Conservation (phyloP, 768 basidiomycete genomes). For the Podaxis carcinomalis region DNA sequence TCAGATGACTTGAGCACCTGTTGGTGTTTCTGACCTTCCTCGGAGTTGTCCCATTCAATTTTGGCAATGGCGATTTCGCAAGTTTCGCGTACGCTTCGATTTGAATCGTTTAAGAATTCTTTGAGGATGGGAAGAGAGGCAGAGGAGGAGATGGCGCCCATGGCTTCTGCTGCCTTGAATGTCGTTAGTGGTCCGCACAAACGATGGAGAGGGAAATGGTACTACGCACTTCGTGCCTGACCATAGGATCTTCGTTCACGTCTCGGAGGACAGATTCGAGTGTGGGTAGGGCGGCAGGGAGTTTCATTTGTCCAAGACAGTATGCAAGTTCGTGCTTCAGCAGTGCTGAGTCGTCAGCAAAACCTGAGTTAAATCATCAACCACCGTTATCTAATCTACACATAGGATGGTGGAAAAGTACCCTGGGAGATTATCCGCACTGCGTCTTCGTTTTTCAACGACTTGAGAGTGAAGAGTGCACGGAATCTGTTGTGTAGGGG, state of each 20-base stretch:
- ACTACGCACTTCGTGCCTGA: conserved; percentile 82
- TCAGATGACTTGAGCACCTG: conserved; percentile 23
- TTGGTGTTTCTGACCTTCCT: conserved; percentile 56
- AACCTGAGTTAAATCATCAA: conserved; percentile 43
- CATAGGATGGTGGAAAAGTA: conserved; percentile 18
- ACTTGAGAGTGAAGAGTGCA: conserved; percentile 89
- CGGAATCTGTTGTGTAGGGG: conserved; percentile 86
- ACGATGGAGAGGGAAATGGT: not conserved
- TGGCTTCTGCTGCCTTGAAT: conserved; percentile 90
- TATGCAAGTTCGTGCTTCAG: conserved; percentile 98
- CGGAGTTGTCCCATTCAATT: conserved; percentile 87
- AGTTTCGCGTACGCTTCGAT: conserved; percentile 84
- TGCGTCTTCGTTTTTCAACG: conserved; percentile 72
- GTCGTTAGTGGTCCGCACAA: conserved; percentile 14
- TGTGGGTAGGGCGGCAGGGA: conserved; percentile 65
- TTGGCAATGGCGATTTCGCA: conserved; percentile 96
- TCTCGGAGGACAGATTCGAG: conserved; percentile 76
- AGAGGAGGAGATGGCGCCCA: conserved; percentile 84
- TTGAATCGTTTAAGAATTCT: conserved; percentile 67
- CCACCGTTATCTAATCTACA: conserved; percentile 10
- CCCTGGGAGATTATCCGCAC: conserved; percentile 85
- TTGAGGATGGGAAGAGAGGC: conserved; percentile 64
- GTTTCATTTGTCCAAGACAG: conserved; percentile 90
- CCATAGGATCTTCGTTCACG: conserved; percentile 84
- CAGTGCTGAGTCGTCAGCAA: conserved; percentile 81